phyloP scores from a whole-genome alignment of 2,329 filamentous ascomycete genomes.

The Colletotrichum paranaense region DNA sequence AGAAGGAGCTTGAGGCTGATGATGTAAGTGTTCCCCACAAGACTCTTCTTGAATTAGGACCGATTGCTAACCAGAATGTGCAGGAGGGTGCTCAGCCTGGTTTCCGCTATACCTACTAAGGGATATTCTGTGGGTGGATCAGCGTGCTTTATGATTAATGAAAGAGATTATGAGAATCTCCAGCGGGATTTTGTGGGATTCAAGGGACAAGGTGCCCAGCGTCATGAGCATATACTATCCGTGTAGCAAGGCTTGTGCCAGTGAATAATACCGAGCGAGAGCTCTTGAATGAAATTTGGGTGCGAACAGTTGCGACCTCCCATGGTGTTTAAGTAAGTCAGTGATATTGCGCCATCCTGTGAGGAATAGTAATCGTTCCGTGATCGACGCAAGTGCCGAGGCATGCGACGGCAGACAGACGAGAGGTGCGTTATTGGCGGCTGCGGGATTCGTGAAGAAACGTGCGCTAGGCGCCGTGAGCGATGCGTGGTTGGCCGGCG shows the following conservation, averaged over 20 bases:
- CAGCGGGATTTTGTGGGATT: background rate
- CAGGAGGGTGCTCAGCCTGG: slow-evolving; percentile 39
- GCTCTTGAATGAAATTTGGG: background rate
- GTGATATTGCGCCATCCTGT: background rate
- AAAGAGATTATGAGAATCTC: background rate
- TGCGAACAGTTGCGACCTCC: background rate
- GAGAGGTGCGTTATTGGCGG: slow-evolving; percentile 14
- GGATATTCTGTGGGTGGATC: background rate
- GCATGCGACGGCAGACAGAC: slow-evolving; percentile 12
- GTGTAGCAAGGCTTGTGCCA: background rate
- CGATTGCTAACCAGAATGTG: slow-evolving; percentile 1
- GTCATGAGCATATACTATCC: slow-evolving; percentile 1
- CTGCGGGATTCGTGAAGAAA: slow-evolving; percentile 20
- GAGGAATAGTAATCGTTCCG: background rate
- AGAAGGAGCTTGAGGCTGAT: slow-evolving; percentile 61
- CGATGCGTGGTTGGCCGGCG: slow-evolving; percentile 15
- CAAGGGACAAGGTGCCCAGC: background rate
- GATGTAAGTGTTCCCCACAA: slow-evolving; percentile 53
- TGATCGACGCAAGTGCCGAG: slow-evolving; percentile 8
- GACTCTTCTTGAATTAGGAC: background rate
- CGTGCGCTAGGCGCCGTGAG: background rate
- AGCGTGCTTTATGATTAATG: slow-evolving; percentile 2
- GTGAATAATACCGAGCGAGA: background rate
- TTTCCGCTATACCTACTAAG: slow-evolving; percentile 50
- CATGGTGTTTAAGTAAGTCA: slow-evolving; percentile 4